Percentiles rank a stretch among this genome's conserved stretches.
Evolutionary conservation across 441 rosid species (phyloP).

Genomic region (Lepidium campestre): DNA sequence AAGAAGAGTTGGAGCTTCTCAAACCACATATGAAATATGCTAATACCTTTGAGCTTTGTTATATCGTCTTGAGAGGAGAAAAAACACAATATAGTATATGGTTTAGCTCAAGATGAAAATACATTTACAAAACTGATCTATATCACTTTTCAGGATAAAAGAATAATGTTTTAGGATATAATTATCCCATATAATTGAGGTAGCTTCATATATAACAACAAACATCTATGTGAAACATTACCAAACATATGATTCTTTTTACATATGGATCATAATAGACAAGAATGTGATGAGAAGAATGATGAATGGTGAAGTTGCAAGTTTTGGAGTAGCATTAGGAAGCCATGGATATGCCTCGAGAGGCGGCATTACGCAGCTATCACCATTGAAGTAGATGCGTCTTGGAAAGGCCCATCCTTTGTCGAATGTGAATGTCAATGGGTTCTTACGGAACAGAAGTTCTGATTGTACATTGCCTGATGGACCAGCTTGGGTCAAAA

Average conservation of each 20-base stretch:
- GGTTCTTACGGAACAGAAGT: constrained; percentile 47
- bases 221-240: neutral
- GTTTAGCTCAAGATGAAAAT: neutral
- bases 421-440: constrained; percentile 41
- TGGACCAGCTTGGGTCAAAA: constrained; percentile 49
- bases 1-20: too few relatives aligned
- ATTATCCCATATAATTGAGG: neutral
- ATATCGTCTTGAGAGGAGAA: too few relatives aligned
- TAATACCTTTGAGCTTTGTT: too few relatives aligned
- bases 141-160: neutral
- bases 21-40: too few relatives aligned
- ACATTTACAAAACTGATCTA: neutral
- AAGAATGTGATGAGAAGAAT: constrained; percentile 17
- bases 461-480: constrained; percentile 60
- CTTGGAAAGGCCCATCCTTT: constrained; percentile 69
- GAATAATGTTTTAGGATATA: neutral
- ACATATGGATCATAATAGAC: constrained; percentile 27
- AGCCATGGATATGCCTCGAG: constrained; percentile 58
- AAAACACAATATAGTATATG: too few relatives aligned
- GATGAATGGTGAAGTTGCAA: neutral
- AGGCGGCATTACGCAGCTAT: constrained; percentile 60
- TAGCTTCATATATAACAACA: neutral
- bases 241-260: constrained; percentile 13
- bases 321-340: constrained; percentile 40
- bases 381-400: constrained; percentile 63